A percentile compares a stretch with the other conserved stretches of the same genome.
phyloP scores from a whole-genome alignment of 2,329 filamentous ascomycete genomes.

The Rasamsonia emersonii region DNA sequence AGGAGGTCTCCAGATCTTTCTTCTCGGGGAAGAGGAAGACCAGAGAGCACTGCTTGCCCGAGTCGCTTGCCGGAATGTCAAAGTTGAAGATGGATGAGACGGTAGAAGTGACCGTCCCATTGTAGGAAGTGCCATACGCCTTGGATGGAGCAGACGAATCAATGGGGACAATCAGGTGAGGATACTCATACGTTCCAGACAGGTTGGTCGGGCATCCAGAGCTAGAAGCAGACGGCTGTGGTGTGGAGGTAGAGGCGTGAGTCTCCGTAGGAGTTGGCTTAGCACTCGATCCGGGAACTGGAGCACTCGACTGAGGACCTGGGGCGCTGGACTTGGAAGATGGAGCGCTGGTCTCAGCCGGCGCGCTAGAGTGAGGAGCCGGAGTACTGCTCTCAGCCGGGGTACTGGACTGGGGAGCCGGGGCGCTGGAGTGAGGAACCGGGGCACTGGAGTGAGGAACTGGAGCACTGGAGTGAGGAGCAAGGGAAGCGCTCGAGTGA shows the following conservation, averaged over 20 bases:
- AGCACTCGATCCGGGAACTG: conserved; percentile 7
- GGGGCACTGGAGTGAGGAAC: conserved; percentile 6
- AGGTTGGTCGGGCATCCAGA: conserved; percentile 39
- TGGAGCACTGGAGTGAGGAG: conserved; percentile 1
- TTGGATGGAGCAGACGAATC: conserved; percentile 46
- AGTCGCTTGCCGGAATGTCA: conserved; percentile 48
- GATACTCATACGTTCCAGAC: conserved; percentile 43
- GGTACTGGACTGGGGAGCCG: conserved; percentile 3
- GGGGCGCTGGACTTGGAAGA: conserved; percentile 6
- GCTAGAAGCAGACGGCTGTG: too few relatives aligned
- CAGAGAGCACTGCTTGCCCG: conserved; percentile 54
- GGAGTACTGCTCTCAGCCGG: conserved; percentile 8
- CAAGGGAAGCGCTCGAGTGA: too few relatives aligned
- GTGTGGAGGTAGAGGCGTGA: too few relatives aligned
- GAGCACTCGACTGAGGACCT: conserved; percentile 6
- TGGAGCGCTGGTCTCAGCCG: not conserved
- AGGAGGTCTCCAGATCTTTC: conserved; percentile 50
- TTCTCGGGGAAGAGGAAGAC: conserved; percentile 57
- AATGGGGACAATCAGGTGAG: conserved; percentile 56
- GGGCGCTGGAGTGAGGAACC: conserved; percentile 3
- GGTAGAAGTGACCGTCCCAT: conserved; percentile 46
- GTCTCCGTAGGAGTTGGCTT: conserved; percentile 4
- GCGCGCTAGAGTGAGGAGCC: conserved; percentile 3
- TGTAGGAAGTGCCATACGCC: conserved; percentile 46
- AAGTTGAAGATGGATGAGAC: conserved; percentile 61